Evolutionary conservation across 2,329 filamentous ascomycete species (phyloP), one percentile per base, ranked within the genome.

Genomic region (Cladosporium sp.): DNA sequence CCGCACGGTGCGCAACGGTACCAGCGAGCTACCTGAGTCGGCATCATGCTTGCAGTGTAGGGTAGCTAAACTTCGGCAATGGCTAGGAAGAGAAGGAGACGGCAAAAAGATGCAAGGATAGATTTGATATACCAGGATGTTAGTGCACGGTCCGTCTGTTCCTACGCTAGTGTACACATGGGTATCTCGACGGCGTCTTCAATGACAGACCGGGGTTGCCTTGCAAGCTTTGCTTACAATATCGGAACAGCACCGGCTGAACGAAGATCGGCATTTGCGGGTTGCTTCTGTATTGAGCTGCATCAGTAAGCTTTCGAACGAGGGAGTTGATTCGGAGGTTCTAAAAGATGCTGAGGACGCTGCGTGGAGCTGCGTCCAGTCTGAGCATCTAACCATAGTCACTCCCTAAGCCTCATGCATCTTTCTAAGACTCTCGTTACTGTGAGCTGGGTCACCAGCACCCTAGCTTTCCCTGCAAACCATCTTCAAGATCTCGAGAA

Each of bases 381-480:
- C 34, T n/a, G 15, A n/a, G 8, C 57, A 59, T 47, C 57, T 57
- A 26, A 64, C 51, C 61, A 44, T 49, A 47, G 61, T 64, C 61
- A 28, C 61, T 64, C 61, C 30, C 49, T 64, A 21, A 18, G 7
- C 51, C 41, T n/a, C n/a, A 63, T 64, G 61, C 26, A 34, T 34
- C 14, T 64, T 30, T 26, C n/a, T 3, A 57, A 41, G 5, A 24
- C 34, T 14, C 26, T 64, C n/a, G 24, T 64, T 21, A 26, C 38
- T n/a, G 61, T 52, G 18, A 32, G 61, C 51, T 57, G 26, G 24
- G 26, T 47, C 10, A 26, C 36, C 24, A 38, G 36, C 10, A 10
- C 61, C 47, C 51, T 64, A 38, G 51, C 61, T 4, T 64, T 64
- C 49, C 61, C 61, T 10, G 26, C 51, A 8, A 32, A 55, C 14